These are phyloP conservation scores for Acer campestre DNA, from an alignment of 345 rosid genomes.

Conservation along the genomic window DNA sequence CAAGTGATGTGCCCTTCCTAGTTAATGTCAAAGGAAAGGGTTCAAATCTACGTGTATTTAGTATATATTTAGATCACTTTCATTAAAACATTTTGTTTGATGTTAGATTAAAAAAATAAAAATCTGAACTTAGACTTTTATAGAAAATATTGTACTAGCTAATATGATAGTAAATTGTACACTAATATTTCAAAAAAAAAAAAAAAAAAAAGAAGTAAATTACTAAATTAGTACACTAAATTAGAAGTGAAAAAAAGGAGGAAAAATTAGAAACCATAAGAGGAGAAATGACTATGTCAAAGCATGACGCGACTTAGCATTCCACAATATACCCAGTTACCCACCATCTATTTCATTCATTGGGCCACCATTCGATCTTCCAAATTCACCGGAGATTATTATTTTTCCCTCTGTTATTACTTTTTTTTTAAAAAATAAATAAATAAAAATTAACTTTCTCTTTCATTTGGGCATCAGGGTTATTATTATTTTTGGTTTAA, in stretches of 20 bases:
- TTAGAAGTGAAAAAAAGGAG: not conserved
- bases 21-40: no score
- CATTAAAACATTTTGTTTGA: no score
- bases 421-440: not conserved
- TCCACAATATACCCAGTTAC: constrained; percentile 14
- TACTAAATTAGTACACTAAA: no score
- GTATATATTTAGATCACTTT: no score
- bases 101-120: no score
- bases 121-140: no score
- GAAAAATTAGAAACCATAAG: not conserved
- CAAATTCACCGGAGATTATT: constrained; percentile 35
- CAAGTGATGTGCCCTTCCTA: no score
- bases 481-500: not conserved
- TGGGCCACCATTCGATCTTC: constrained; percentile 31
- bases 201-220: not conserved
- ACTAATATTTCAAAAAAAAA: not conserved
- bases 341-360: constrained; percentile 17
- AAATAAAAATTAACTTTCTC: not conserved
- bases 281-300: constrained; percentile 33
- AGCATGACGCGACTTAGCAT: constrained; percentile 35
- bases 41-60: no score
- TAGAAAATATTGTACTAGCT: no score
- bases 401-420: not conserved
- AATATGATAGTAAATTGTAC: no score
- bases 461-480: constrained; percentile 18